These are phyloP conservation scores for Coemansia sp. DNA, from an alignment of 192 early-diverging fungal genomes.

Conservation along the genomic window DNA sequence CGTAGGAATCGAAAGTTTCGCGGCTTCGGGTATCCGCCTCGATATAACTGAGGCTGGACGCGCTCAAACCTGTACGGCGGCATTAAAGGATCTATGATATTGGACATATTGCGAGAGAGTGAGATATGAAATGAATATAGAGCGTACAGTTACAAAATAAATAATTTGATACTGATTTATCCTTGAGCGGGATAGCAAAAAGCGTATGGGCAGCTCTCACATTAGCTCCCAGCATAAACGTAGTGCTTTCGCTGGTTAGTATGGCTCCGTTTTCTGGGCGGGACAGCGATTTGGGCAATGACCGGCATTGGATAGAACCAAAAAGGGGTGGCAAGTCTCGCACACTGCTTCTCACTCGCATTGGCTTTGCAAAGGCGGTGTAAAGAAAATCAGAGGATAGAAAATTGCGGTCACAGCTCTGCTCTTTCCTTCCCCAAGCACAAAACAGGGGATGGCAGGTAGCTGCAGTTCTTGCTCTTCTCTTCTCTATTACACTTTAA, in stretches of 20 bases:
- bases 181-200: not conserved
- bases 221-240: not conserved
- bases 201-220: not conserved
- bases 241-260: not conserved
- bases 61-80: slow-evolving; percentile 84
- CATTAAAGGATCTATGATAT: slow-evolving; percentile 54
- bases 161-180: not conserved
- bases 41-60: slow-evolving; percentile 83
- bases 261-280: not conserved
- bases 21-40: slow-evolving; percentile 88
- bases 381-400: not conserved
- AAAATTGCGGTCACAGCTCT: not conserved
- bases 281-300: not conserved
- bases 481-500: not conserved
- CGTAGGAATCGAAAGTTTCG: slow-evolving; percentile 86
- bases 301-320: not conserved
- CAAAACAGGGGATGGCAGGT: not conserved
- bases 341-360: no score
- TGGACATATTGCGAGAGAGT: slow-evolving; percentile 15
- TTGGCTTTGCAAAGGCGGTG: not conserved
- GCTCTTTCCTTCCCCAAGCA: not conserved
- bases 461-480: not conserved
- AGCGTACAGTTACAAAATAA: not conserved
- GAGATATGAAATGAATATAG: not conserved
- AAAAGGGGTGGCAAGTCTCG: no score